phyloP scores from a whole-genome alignment of 2,329 filamentous ascomycete species.

The Metarhizium guizhouense region DNA sequence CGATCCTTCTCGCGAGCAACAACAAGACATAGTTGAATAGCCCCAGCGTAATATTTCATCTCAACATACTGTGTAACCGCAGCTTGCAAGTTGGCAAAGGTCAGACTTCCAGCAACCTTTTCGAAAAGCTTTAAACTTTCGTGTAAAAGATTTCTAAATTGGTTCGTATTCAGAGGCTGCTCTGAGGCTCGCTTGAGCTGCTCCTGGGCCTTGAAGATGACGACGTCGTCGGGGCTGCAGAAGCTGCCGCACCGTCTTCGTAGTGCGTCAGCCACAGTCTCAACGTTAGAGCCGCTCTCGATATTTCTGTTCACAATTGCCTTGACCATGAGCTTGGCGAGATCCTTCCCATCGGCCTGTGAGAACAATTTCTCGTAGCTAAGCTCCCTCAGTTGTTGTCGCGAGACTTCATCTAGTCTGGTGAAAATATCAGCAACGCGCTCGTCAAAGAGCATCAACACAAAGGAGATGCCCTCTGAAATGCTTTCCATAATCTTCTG shows the following conservation, averaged over 20 bases:
- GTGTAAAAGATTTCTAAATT: conserved; percentile 70
- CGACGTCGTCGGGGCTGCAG: conserved; percentile 92
- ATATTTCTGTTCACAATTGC: conserved; percentile 98
- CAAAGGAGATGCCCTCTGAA: conserved; percentile 93
- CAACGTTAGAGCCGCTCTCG: conserved; percentile 90
- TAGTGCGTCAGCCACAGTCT: conserved; percentile 92
- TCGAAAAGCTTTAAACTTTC: conserved; percentile 85
- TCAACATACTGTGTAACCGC: conserved; percentile 72
- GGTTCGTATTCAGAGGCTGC: conserved; percentile 63
- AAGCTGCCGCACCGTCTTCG: conserved; percentile 90
- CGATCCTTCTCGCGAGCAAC: conserved; percentile 82
- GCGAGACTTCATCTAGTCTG: conserved; percentile 61
- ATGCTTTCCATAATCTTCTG: conserved; percentile 82
- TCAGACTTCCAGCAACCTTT: conserved; percentile 76
- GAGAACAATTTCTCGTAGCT: conserved; percentile 88
- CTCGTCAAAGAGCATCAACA: conserved; percentile 90
- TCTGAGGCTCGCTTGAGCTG: conserved; percentile 83
- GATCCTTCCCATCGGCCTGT: conserved; percentile 66
- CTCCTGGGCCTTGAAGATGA: conserved; percentile 98
- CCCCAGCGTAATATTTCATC: conserved; percentile 86
- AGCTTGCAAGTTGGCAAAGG: conserved; percentile 67
- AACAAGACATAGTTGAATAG: conserved; percentile 75
- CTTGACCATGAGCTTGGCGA: conserved; percentile 92
- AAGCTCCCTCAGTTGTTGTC: conserved; percentile 61
- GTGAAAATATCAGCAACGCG: conserved; percentile 79